Conservation (phyloP, 768 basidiomycete species). For the Termitomyces bulborhizus region DNA sequence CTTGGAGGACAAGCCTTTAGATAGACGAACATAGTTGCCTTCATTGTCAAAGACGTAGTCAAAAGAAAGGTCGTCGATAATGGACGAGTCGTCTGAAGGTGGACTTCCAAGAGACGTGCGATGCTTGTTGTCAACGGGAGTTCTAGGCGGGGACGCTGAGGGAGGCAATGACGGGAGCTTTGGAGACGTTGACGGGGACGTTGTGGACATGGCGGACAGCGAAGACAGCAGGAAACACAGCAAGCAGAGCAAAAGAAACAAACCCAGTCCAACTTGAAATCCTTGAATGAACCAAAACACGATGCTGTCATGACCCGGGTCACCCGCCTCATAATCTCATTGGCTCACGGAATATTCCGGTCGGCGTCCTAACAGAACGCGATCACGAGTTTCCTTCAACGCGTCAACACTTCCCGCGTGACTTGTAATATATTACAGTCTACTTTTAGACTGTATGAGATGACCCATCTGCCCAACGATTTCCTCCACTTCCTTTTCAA, state of each 20-base stretch:
- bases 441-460: conserved; percentile 26
- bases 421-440: conserved; percentile 24
- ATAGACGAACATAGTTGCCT: conserved; percentile 50
- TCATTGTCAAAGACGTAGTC: conserved; percentile 53
- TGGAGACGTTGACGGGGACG: conserved; percentile 13
- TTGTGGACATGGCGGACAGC: conserved; percentile 18
- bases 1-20: conserved; percentile 43
- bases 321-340: conserved; percentile 9
- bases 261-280: conserved; percentile 2
- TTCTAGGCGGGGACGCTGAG: conserved; percentile 33
- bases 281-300: conserved; percentile 18
- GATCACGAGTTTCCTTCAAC: conserved; percentile 26
- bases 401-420: neutral
- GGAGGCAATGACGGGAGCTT: conserved; percentile 16
- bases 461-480: conserved; percentile 46
- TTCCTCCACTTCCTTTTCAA: conserved; percentile 73
- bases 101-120: conserved; percentile 26
- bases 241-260: conserved; percentile 15
- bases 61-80: conserved; percentile 61
- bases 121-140: conserved; percentile 28
- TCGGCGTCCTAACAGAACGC: conserved; percentile 28
- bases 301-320: conserved; percentile 25
- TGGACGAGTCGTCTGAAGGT: conserved; percentile 52
- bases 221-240: conserved; percentile 24
- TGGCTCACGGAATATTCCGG: conserved; percentile 17